Base-by-base conservation (phyloP, 495 filamentous ascomycete species). In the Talaromyces thailandensis region DNA sequence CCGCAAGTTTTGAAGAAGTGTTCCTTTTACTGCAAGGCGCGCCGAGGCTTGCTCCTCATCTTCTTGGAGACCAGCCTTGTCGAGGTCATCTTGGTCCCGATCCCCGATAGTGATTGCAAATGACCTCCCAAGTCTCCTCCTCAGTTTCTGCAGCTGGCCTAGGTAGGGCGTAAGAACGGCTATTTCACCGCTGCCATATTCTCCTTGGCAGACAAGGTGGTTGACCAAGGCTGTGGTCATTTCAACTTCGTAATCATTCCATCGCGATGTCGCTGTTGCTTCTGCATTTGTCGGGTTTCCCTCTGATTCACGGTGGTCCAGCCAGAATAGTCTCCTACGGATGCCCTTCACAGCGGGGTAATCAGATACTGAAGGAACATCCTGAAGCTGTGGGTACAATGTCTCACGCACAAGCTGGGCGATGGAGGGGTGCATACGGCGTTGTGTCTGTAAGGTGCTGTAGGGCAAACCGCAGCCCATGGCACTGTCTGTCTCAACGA, bases 151-250 rank as follows among this genome's bases (percentile, higher is more conserved):
- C 6, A 95, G 73, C 66, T 96, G 91, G 9, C 88, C 87, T 7
- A 86, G 70, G 65, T 92, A 92, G 0, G 88, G 91, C 2, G 90
- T 92, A 1, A 95, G 64, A 8, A 96, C 84, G 2, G 90, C 89
- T 68, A 96, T 93, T 56, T 95, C 88, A 0, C 79, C 76, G 1
- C 67, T 72, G 37, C 67, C n/a, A 64, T 93, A 93, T 1, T 66
- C 66, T 3, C 88, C 87, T 66, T 95, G 90, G 1, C 75, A 75
- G n/a, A 90, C 73, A 8, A 96, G 78, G 70, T 96, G 89, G 3
- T 79, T 79, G 2, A 94, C 86, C 1, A 95, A 72, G 9, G 84
- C 76, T 40, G 78, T 74, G 0, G 80, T 79, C 81, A 94, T 85
- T 1, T 86, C 75, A 4, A 91, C 74, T 69, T 96, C 91, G 50